Conservation (phyloP, 495 filamentous ascomycete species). For the Penicillium roqueforti region DNA sequence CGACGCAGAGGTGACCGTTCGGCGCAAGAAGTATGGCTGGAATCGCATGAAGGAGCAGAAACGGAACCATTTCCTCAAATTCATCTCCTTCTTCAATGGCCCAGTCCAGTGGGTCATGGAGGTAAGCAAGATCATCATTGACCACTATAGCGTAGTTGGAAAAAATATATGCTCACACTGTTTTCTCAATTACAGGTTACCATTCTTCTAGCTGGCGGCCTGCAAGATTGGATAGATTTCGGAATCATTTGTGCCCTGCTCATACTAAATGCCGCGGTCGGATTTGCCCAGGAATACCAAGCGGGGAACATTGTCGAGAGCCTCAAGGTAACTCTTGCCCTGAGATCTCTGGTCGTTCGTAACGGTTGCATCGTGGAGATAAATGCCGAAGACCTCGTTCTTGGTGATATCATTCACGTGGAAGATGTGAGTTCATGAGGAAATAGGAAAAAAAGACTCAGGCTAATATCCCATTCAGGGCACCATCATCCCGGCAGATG, state of each 20-base stretch:
- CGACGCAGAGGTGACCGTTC: conserved; percentile 59
- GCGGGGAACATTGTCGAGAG: conserved; percentile 90
- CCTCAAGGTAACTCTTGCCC: conserved; percentile 82
- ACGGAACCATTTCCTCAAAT: conserved; percentile 77
- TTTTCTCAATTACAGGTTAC: conserved; percentile 49
- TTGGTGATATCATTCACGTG: conserved; percentile 83
- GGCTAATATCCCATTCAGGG: conserved; percentile 40
- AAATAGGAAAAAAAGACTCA: neutral
- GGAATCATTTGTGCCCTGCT: conserved; percentile 73
- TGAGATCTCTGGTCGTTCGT: conserved; percentile 80
- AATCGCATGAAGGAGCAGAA: conserved; percentile 91
- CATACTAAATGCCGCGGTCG: conserved; percentile 75
- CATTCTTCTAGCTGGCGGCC: conserved; percentile 70
- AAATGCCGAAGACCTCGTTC: conserved; percentile 74
- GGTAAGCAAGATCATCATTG: conserved; percentile 40
- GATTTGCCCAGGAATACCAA: conserved; percentile 86
- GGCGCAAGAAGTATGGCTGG: conserved; percentile 75
- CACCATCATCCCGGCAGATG: conserved; percentile 87
- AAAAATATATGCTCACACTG: neutral
- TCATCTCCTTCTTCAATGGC: conserved; percentile 79
- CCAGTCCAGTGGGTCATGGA: conserved; percentile 96
- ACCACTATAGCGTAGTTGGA: neutral
- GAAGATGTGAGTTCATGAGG: conserved; percentile 57
- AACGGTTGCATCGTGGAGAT: conserved; percentile 68
- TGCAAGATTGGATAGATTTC: conserved; percentile 74